phyloP scores from a whole-genome alignment of 345 rosid genomes.

The Melastoma malabathricum region DNA sequence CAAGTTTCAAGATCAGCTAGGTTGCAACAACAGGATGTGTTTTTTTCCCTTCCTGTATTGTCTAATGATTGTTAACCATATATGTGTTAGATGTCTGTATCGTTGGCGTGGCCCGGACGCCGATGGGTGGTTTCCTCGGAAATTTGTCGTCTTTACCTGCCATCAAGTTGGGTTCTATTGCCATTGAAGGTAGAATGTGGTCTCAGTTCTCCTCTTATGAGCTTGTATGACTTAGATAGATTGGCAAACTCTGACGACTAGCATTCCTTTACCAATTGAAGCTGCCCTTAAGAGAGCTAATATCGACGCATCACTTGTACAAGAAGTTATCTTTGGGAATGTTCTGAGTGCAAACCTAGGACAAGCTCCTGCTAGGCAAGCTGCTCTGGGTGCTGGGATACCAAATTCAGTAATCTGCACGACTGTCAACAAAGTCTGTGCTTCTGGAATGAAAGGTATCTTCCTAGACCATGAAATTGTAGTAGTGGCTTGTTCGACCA shows the following conservation, averaged over 20 bases:
- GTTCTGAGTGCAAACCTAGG: conserved; percentile 93
- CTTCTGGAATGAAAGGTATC: conserved; percentile 98
- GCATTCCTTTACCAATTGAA: conserved; percentile 14
- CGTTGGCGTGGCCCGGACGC: conserved; percentile 95
- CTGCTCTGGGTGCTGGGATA: conserved; percentile 91
- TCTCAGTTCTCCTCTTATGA: too few species aligned
- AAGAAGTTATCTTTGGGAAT: conserved; percentile 93
- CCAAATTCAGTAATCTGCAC: conserved; percentile 79
- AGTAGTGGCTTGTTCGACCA: too few species aligned
- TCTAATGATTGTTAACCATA: too few species aligned
- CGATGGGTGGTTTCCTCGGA: conserved; percentile 95
- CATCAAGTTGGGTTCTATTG: conserved; percentile 89
- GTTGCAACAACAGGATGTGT: too few species aligned
- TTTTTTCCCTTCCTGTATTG: too few species aligned
- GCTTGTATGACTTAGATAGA: too few species aligned
- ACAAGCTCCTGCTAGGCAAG: conserved; percentile 99
- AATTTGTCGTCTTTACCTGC: conserved; percentile 68
- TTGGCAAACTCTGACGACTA: conserved; percentile 1
- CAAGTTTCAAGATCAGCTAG: too few species aligned
- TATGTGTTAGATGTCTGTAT: conserved; percentile 66
- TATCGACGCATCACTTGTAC: conserved; percentile 74
- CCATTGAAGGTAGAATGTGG: conserved; percentile 45
- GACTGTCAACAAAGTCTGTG: conserved; percentile 93
- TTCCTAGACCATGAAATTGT: not conserved
- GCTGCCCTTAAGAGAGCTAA: conserved; percentile 91